phyloP scores from a whole-genome alignment of 2,329 filamentous ascomycete species.

The Penicillium sp. region DNA sequence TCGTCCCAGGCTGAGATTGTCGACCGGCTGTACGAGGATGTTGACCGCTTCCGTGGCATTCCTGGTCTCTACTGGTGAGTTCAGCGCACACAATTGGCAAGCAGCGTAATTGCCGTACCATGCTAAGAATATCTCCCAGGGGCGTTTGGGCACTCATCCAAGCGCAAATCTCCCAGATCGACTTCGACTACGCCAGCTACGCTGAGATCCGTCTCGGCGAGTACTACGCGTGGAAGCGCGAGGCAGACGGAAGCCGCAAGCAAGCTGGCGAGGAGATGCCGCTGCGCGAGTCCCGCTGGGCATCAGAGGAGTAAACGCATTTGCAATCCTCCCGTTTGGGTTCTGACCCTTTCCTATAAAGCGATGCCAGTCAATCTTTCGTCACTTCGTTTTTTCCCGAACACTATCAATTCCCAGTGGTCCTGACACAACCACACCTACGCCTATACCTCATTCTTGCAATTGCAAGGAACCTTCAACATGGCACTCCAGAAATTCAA shows the following conservation, averaged over 20 bases:
- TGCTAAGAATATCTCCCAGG: constrained; percentile 45
- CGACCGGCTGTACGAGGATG: constrained; percentile 63
- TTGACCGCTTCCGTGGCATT: constrained; percentile 78
- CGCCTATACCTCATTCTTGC: not conserved
- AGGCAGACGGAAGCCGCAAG: constrained; percentile 56
- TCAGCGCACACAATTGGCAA: not conserved
- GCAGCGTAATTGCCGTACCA: not conserved
- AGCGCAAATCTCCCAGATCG: constrained; percentile 83
- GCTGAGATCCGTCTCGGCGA: constrained; percentile 78
- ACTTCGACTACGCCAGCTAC: constrained; percentile 92
- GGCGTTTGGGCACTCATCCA: constrained; percentile 95
- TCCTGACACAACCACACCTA: not conserved
- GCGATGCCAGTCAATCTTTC: not conserved
- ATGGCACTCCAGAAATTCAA: constrained; percentile 8
- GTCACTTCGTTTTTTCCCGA: not conserved
- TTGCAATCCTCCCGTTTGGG: not conserved
- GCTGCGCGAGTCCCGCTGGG: constrained; percentile 72
- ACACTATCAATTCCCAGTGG: not conserved
- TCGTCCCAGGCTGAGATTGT: constrained; percentile 53
- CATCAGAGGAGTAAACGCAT: constrained; percentile 42
- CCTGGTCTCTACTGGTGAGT: constrained; percentile 68
- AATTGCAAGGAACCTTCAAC: not conserved
- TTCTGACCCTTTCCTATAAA: not conserved
- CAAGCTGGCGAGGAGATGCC: constrained; percentile 53
- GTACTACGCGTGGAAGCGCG: constrained; percentile 84